These are phyloP conservation scores for Stropharia rugosoannulata DNA, from an alignment of 768 basidiomycete species.

Conservation along the genomic window DNA sequence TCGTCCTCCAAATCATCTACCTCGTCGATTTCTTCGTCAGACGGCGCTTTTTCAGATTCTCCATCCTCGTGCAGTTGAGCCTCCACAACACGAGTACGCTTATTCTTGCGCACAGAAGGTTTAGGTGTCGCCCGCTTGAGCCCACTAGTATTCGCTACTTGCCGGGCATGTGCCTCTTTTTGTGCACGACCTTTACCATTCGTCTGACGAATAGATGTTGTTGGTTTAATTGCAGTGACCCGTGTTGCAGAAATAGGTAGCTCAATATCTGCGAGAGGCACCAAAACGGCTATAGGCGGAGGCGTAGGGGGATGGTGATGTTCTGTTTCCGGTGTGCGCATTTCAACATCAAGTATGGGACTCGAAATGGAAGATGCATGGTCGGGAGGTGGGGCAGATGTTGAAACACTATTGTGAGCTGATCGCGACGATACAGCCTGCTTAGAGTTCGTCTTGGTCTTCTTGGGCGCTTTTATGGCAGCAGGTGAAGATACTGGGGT, in stretches of 20 bases:
- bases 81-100: not conserved
- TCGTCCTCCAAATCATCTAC: not conserved
- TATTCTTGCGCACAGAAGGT: not conserved
- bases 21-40: conserved; percentile 8
- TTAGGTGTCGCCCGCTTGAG: not conserved
- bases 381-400: conserved; percentile 6
- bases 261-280: not conserved
- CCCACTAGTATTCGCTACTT: not conserved
- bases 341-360: conserved; percentile 16
- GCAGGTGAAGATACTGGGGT: conserved; percentile 23
- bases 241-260: not conserved
- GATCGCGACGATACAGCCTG: conserved; percentile 11
- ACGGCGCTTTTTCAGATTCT: conserved; percentile 16
- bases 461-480: conserved; percentile 16
- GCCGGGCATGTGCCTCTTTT: not conserved
- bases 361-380: conserved; percentile 5
- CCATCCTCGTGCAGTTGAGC: conserved; percentile 15
- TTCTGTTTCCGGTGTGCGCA: conserved; percentile 12
- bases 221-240: not conserved
- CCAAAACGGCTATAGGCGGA: not conserved
- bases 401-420: not conserved
- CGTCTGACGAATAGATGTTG: not conserved
- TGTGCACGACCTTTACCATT: conserved; percentile 1
- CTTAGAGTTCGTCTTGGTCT: conserved; percentile 25
- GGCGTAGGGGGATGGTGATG: conserved; percentile 2